Base-by-base conservation (phyloP, 257 asterid genomes). In the Solanum neorickii region DNA sequence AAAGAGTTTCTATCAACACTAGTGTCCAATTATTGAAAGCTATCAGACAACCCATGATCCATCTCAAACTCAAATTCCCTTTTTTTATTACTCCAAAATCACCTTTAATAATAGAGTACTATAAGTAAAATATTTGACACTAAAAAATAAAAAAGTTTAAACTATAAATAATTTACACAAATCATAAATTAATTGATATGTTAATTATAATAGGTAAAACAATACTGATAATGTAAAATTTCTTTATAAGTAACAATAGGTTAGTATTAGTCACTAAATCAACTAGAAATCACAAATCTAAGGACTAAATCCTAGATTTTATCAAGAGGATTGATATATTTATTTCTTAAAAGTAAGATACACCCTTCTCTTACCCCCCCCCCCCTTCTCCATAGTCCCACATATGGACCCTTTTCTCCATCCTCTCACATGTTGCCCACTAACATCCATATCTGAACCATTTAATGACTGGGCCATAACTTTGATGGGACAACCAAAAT, bases 371-470 rank as follows among this genome's bases (percentile, higher is more conserved):
- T 2, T 7, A 11, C 2, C 9, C 15, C 2, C 2, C n/a, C n/a
- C 37, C 20, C 2, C 10, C 21, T 0, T 3, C 2, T 9, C 59
- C 16, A 29, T 49, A 44, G 59, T 46, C 65, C 68, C 68, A 33
- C 47, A 29, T 10, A 47, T 80, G 85, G 85, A 29, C 98, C 96
- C 82, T 35, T 14, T 89, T 86, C 93, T 95, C 92, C 89, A 83
- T 84, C 46, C 87, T 93, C 87, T 92, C 97, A 96, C 99, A 93
- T 95, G 98, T 86, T 92, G 93, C 93, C 97, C 98, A 94, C 98
- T 93, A 92, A 86, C 95, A 87, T 91, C 95, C 65, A 90, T 93
- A 92, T 94, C 92, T 91, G 83, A 25, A 86, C 94, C 90, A 94
- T 94, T 93, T 83, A 80, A 89, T 87, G 88, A 60, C 74, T 86